Conservation (phyloP, 2,329 filamentous ascomycete species). For the Ascochyta viciae-villosae region DNA sequence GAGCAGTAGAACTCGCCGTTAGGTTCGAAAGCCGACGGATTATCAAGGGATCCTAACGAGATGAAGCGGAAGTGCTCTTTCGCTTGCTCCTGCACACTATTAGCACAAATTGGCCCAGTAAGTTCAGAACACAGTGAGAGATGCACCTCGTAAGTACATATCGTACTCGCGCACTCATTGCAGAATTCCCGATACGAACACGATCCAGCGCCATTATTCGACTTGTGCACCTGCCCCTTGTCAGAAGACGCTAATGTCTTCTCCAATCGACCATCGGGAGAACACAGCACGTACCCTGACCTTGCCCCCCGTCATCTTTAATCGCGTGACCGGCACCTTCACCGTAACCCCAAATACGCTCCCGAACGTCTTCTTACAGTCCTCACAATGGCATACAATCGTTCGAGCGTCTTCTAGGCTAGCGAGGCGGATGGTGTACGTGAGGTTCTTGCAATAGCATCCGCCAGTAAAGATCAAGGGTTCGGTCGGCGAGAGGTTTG, state of each 20-base stretch:
- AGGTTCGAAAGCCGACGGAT: constrained; percentile 32
- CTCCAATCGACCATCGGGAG: neutral
- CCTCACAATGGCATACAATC: constrained; percentile 61
- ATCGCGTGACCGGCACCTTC: constrained; percentile 56
- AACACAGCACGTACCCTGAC: constrained; percentile 18
- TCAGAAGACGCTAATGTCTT: neutral
- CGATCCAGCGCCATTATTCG: constrained; percentile 59
- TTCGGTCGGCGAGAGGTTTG: neutral
- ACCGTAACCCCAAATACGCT: constrained; percentile 61
- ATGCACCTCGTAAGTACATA: constrained; percentile 58
- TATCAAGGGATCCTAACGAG: constrained; percentile 32
- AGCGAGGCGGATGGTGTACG: constrained; percentile 55
- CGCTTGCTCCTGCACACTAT: constrained; percentile 26
- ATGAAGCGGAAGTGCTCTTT: constrained; percentile 35
- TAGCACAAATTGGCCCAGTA: neutral
- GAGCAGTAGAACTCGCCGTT: constrained; percentile 79
- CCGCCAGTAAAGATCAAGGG: constrained; percentile 44
- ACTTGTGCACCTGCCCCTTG: constrained; percentile 51
- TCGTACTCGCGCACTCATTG: constrained; percentile 58
- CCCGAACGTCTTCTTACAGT: constrained; percentile 63
- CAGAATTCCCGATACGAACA: constrained; percentile 61
- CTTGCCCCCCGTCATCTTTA: constrained; percentile 45
- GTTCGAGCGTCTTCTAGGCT: constrained; percentile 58
- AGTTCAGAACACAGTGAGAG: neutral
- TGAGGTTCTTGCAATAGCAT: constrained; percentile 59